Percentiles rank a stretch among this genome's conserved stretches.
These are phyloP conservation scores for Gillenia trifoliata DNA, from an alignment of 306 rosid genomes.

Conservation along the genomic window DNA sequence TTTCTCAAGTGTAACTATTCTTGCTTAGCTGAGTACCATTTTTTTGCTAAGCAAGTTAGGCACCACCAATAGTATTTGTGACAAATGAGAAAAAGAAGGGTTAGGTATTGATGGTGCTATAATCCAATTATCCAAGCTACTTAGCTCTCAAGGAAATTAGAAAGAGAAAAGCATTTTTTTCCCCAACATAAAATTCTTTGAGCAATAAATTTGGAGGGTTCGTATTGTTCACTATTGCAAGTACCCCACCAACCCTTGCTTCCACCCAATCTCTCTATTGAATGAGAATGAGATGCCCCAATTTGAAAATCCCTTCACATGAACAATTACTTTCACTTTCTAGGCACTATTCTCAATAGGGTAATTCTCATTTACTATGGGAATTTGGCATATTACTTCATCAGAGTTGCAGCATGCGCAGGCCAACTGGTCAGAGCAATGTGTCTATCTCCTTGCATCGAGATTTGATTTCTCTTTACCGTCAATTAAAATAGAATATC, in stretches of 20 bases:
- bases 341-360: not conserved
- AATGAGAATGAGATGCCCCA: conserved; percentile 18
- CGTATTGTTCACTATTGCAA: conserved; percentile 25
- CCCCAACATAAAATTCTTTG: conserved; percentile 15
- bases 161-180: not conserved
- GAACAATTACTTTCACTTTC: not conserved
- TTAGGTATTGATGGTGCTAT: conserved; percentile 28
- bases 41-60: conserved; percentile 66
- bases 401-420: not conserved
- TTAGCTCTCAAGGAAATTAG: not conserved
- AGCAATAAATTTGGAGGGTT: conserved; percentile 15
- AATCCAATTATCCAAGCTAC: not conserved
- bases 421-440: no score
- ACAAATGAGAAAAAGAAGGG: conserved; percentile 16
- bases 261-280: conserved; percentile 9
- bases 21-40: conserved; percentile 32
- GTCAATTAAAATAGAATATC: no score
- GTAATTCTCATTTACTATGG: not conserved
- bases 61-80: not conserved
- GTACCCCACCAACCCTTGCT: conserved; percentile 20
- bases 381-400: not conserved
- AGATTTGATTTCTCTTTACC: not conserved
- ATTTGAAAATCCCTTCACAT: conserved; percentile 8
- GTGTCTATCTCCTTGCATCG: accelerated
- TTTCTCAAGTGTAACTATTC: conserved; percentile 33